phyloP scores from a whole-genome alignment of 2,329 filamentous ascomycete species.

The Curvularia spicifera region DNA sequence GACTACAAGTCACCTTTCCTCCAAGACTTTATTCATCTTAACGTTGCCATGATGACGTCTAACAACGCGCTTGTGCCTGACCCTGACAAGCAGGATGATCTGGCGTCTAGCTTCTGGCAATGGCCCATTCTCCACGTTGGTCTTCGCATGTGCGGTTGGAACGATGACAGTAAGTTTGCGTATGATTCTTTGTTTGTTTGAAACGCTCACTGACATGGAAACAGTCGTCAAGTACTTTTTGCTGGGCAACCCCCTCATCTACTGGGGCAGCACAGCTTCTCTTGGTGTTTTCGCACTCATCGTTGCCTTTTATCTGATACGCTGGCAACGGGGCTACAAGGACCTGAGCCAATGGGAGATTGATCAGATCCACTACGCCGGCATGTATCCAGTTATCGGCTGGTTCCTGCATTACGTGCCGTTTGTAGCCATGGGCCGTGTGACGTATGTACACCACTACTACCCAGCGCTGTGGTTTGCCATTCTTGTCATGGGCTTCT shows the following conservation, averaged over 20 bases:
- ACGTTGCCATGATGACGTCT: conserved; percentile 99
- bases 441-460: conserved; percentile 99
- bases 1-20: conserved; percentile 97
- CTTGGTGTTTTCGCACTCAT: conserved; percentile 75
- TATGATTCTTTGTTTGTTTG: neutral
- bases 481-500: conserved; percentile 87
- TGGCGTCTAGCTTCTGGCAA: conserved; percentile 97
- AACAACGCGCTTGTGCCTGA: conserved; percentile 98
- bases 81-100: conserved; percentile 97
- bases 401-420: conserved; percentile 98
- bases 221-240: conserved; percentile 92
- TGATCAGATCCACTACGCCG: conserved; percentile 93
- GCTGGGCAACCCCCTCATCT: conserved; percentile 92
- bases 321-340: conserved; percentile 93
- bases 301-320: conserved; percentile 82
- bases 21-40: conserved; percentile 96
- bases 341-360: conserved; percentile 82
- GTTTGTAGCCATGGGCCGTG: conserved; percentile 96
- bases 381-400: conserved; percentile 86
- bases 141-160: conserved; percentile 98
- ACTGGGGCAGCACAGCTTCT: conserved; percentile 88
- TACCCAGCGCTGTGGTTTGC: conserved; percentile 98
- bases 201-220: conserved; percentile 19
- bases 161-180: conserved; percentile 68
- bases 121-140: conserved; percentile 96